Evolutionary conservation across 495 filamentous ascomycete species (phyloP).

Genomic region (Neurospora pannonica): DNA sequence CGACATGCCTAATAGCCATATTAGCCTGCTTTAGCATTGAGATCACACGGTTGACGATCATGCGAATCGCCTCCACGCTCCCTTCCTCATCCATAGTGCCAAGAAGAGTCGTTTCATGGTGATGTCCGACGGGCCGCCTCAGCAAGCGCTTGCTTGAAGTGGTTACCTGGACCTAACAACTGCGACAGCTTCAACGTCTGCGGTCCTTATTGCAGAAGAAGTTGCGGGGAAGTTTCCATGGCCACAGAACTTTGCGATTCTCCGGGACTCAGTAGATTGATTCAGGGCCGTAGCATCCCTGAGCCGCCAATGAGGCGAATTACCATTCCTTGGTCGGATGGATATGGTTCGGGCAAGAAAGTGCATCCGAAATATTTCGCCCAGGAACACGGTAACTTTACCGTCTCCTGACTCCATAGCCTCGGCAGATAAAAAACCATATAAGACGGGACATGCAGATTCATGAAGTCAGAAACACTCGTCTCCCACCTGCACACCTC

Average conservation of each 20-base stretch:
- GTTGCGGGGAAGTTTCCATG: constrained; percentile 12
- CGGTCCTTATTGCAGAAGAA: neutral
- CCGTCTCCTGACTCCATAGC: neutral
- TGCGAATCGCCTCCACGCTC: neutral
- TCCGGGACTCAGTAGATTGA: neutral
- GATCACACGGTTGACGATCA: constrained; percentile 5
- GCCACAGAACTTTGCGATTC: neutral
- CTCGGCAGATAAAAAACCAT: neutral
- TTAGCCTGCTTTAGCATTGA: constrained; percentile 13
- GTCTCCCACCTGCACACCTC: neutral
- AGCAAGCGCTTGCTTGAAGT: neutral
- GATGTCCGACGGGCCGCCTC: constrained; percentile 6
- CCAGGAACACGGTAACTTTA: constrained; percentile 5
- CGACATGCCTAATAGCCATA: constrained; percentile 24
- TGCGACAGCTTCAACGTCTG: no score
- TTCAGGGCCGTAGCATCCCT: neutral
- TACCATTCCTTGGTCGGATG: neutral
- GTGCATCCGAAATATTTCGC: neutral
- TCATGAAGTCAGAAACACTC: neutral
- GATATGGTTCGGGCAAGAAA: neutral
- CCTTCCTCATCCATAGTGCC: constrained; percentile 23
- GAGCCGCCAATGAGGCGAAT: neutral
- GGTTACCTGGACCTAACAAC: neutral
- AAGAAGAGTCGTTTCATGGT: constrained; percentile 6
- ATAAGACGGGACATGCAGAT: constrained; percentile 7